These are phyloP conservation scores for Lablab purpureus DNA, from an alignment of 306 rosid genomes.

Conservation along the genomic window DNA sequence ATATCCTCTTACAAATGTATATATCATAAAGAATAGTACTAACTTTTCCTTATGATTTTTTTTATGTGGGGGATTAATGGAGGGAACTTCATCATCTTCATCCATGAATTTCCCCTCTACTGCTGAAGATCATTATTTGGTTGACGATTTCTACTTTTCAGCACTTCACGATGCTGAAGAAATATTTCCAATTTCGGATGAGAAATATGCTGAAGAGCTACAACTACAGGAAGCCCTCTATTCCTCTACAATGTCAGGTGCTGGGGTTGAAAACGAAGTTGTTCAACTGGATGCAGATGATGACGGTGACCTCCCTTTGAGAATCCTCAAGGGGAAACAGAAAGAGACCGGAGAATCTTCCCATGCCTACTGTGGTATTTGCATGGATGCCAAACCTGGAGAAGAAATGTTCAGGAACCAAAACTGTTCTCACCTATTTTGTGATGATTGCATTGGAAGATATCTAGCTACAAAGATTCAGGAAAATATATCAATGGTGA, in stretches of 20 bases:
- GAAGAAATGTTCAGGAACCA: constrained; percentile 55
- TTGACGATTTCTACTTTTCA: not conserved
- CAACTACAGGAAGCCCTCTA: constrained; percentile 68
- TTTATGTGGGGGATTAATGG: constrained; percentile 34
- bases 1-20: not conserved
- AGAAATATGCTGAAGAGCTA: constrained; percentile 62
- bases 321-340: constrained; percentile 4
- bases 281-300: not conserved
- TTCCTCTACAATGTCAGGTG: constrained; percentile 47
- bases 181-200: constrained; percentile 44
- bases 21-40: not conserved
- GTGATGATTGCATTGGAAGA: constrained; percentile 54
- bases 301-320: not conserved
- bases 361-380: constrained; percentile 54
- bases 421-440: constrained; percentile 61
- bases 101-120: not conserved
- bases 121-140: not conserved
- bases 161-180: constrained; percentile 11
- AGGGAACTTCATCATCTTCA: constrained; percentile 30
- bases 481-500: constrained; percentile 53
- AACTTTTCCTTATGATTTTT: not conserved
- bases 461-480: constrained; percentile 60
- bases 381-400: constrained; percentile 56
- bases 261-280: not conserved
- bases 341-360: constrained; percentile 46